Evolutionary conservation across 2,329 filamentous ascomycete genomes (phyloP).

Genomic region (Colletotrichum paranaense): DNA sequence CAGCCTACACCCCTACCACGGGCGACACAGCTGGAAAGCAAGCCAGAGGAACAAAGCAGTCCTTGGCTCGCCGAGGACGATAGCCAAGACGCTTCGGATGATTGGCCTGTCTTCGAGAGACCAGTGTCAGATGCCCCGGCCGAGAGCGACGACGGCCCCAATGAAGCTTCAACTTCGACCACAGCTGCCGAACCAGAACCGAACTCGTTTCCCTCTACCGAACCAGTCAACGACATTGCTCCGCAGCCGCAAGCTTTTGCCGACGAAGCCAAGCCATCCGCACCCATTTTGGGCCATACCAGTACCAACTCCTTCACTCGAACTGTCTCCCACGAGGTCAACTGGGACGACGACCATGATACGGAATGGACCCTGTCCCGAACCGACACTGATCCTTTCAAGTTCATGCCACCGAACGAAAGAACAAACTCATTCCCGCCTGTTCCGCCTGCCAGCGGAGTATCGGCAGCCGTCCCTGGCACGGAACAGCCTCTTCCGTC

Average conservation of each 20-base stretch:
- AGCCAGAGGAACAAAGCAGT: background rate
- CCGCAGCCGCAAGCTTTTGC: background rate
- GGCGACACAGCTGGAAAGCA: background rate
- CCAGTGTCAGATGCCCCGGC: background rate
- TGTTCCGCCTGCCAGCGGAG: slow-evolving; percentile 55
- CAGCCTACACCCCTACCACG: background rate
- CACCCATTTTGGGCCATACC: slow-evolving; percentile 51
- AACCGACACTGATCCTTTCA: slow-evolving; percentile 67
- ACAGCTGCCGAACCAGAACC: background rate
- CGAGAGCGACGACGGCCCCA: background rate
- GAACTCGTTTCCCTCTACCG: background rate
- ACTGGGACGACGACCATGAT: slow-evolving; percentile 68
- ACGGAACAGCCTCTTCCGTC: slow-evolving; percentile 55
- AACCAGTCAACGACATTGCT: background rate
- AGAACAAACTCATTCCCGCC: slow-evolving; percentile 73
- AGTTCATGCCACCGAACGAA: slow-evolving; percentile 67
- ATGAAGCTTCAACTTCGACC: background rate
- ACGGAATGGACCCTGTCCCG: slow-evolving; percentile 66
- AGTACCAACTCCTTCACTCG: slow-evolving; percentile 73
- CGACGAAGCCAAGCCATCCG: slow-evolving; percentile 22
- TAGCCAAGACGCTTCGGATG: slow-evolving; percentile 35
- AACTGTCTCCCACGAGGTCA: slow-evolving; percentile 72
- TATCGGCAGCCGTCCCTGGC: slow-evolving; percentile 2
- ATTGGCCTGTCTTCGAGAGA: slow-evolving; percentile 40
- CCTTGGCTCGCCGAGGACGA: slow-evolving; percentile 14